phyloP scores from a whole-genome alignment of 2,329 filamentous ascomycete species.

The Talaromyces pinophilus region DNA sequence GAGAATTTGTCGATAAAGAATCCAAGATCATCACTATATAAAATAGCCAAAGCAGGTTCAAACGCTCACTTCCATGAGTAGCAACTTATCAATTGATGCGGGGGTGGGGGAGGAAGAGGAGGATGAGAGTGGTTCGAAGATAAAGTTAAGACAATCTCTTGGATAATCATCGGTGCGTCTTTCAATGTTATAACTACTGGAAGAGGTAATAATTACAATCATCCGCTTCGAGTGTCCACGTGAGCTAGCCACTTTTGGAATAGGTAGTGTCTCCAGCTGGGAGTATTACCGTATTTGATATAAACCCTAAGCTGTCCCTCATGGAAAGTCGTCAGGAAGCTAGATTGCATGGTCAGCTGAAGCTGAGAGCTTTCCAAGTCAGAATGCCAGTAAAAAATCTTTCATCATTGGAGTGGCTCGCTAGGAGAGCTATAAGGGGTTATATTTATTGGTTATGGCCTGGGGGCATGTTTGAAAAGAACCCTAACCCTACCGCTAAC shows the following conservation, averaged over 20 bases:
- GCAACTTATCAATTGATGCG: not conserved
- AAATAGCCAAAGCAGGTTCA: not conserved
- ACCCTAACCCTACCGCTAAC: too few relatives aligned
- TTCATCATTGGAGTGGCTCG: not conserved
- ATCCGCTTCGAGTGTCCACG: not conserved
- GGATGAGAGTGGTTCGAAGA: not conserved
- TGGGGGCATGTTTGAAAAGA: too few relatives aligned
- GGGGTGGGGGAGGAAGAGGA: not conserved
- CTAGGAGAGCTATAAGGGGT: not conserved
- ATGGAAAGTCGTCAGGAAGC: not conserved
- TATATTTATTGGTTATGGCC: not conserved
- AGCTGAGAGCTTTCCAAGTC: not conserved
- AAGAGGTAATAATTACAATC: not conserved
- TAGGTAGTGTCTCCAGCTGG: not conserved
- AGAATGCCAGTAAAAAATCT: not conserved
- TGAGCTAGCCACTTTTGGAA: not conserved
- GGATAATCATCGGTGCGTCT: not conserved
- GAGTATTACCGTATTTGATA: not conserved
- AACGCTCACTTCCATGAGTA: not conserved
- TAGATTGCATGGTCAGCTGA: not conserved
- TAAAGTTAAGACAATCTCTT: not conserved
- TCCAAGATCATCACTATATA: not conserved
- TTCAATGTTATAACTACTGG: not conserved
- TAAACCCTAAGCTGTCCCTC: not conserved
- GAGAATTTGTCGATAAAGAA: not conserved